A percentile compares a stretch with the other conserved stretches of the same genome.
These are phyloP conservation scores for Atkinsonella hypoxylon DNA, from an alignment of 2,329 filamentous ascomycete genomes.

Conservation along the genomic window DNA sequence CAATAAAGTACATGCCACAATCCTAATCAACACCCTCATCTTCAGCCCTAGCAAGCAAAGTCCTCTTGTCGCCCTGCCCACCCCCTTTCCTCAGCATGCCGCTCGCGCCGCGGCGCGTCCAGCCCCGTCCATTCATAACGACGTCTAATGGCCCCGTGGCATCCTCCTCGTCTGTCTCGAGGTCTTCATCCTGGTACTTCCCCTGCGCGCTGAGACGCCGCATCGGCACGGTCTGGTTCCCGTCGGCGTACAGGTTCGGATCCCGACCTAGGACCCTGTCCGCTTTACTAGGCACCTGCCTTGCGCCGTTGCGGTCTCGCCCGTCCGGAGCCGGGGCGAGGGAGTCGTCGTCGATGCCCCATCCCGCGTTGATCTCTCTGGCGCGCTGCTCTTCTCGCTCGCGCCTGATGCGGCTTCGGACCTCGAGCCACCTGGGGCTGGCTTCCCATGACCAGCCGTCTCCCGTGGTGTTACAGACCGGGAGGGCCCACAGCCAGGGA, in stretches of 20 bases:
- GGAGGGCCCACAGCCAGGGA: constrained; percentile 64
- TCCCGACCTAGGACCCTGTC: constrained; percentile 47
- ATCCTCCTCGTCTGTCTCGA: constrained; percentile 27
- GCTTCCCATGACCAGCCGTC: constrained; percentile 95
- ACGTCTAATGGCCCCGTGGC: constrained; percentile 24
- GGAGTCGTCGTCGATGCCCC: constrained; percentile 34
- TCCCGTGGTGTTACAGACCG: constrained; percentile 73
- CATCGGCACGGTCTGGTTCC: constrained; percentile 31
- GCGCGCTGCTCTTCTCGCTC: constrained; percentile 49
- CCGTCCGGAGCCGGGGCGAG: background rate
- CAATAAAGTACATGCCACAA: background rate
- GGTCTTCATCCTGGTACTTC: constrained; percentile 30
- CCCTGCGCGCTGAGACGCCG: constrained; percentile 35
- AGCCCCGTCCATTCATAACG: constrained; percentile 26
- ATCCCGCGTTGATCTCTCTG: constrained; percentile 55
- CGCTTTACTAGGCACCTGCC: constrained; percentile 39
- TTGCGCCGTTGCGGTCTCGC: constrained; percentile 9
- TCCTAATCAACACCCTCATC: constrained; percentile 24
- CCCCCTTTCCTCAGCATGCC: constrained; percentile 28
- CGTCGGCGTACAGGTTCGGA: constrained; percentile 41
- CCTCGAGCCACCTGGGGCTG: constrained; percentile 64
- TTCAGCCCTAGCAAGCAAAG: constrained; percentile 4
- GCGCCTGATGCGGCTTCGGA: constrained; percentile 47
- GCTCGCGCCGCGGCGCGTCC: constrained; percentile 29
- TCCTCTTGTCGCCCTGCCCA: constrained; percentile 8